A percentile compares a stretch with the other conserved stretches of the same genome.
Conservation (phyloP, 345 rosid species). For the Balakata baccata region DNA sequence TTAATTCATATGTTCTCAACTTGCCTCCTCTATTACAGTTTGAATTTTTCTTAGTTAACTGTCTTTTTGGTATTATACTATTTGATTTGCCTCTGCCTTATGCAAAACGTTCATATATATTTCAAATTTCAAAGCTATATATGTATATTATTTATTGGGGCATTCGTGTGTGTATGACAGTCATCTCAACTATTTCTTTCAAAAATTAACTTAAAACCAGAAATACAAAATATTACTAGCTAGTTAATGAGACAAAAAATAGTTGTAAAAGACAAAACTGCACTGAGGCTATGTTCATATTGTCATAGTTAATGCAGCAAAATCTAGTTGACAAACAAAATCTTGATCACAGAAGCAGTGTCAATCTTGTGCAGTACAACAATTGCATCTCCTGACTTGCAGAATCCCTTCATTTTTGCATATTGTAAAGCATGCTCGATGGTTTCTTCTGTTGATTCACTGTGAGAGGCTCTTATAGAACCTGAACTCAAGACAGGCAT, state of each 20-base stretch:
- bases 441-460: slow-evolving; percentile 28
- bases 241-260: too few relatives aligned
- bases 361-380: slow-evolving; percentile 35
- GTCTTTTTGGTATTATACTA: too few relatives aligned
- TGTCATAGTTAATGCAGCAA: slow-evolving; percentile 1
- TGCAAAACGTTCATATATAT: too few relatives aligned
- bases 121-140: too few relatives aligned
- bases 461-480: slow-evolving; percentile 14
- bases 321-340: not conserved
- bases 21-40: too few relatives aligned
- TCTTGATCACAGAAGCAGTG: slow-evolving; percentile 30
- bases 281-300: too few relatives aligned
- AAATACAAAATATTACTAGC: not conserved
- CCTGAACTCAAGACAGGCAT: slow-evolving; percentile 29
- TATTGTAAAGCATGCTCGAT: slow-evolving; percentile 18
- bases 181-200: not conserved
- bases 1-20: not conserved
- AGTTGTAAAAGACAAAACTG: too few relatives aligned
- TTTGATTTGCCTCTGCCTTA: too few relatives aligned
- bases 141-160: not conserved
- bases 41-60: too few relatives aligned
- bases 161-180: not conserved
- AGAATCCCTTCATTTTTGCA: slow-evolving; percentile 29
- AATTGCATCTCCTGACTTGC: slow-evolving; percentile 35
- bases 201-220: not conserved